Base-by-base conservation (phyloP, 2,329 filamentous ascomycete species). In the Colletotrichum shisoi region DNA sequence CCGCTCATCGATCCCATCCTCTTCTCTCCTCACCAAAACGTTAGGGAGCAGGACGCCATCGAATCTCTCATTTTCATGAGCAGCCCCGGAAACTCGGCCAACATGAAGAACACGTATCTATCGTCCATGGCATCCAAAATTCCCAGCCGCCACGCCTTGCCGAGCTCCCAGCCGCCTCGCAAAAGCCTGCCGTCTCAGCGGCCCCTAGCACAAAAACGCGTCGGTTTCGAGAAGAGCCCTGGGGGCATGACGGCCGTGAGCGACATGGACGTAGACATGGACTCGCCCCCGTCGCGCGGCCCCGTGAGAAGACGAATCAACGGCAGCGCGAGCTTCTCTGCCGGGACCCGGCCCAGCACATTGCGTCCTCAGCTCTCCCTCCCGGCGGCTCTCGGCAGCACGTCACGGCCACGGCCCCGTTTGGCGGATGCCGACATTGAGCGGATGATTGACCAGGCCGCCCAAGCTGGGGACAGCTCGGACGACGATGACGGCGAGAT, bases 61-160 rank as follows among this genome's bases (percentile, higher is more conserved):
- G 91, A 94, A 74, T 90, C 91, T 0, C 79, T 95, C 27, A 81
- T 94, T 31, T 93, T 94, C 73, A 91, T 95, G 87, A 93, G 91
- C 73, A 92, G 89, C 69, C 91, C 91, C 0, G 89, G 89, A 17
- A 91, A 92, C 76, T 90, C 89, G 51, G 82, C 85, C 48, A 88
- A 87, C 68, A 77, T 89, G 71, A 86, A 86, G 69, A 85, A 85
- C 67, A 74, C 78, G 11, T 87, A 87, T 65, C 82, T 85, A 0
- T 78, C 80, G 0, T 74, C 78, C 0, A 75, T 75, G 12, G 80
- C 80, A 2, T 60, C 67, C 13, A 48, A 39, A 11, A 56, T 70
- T 39, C 69, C 64, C n/a, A 65, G 52, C 53, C 70, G 78, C 62
- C 74, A 79, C 71, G 71, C 77, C 37, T 74, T 87, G 15, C 84